phyloP scores from a whole-genome alignment of 768 basidiomycete genomes.

The Mycena alexandri region DNA sequence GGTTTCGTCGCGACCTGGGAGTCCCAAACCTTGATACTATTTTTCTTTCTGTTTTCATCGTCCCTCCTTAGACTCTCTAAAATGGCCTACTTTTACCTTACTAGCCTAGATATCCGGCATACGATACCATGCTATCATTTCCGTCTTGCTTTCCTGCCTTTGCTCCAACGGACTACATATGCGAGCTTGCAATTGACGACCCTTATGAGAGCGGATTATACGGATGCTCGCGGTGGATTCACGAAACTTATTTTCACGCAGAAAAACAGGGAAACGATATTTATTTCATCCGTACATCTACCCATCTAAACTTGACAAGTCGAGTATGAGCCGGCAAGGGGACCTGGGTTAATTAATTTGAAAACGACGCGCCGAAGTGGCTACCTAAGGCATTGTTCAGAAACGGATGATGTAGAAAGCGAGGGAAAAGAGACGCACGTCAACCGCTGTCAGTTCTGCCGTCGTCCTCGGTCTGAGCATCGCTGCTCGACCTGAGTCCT shows the following conservation, averaged over 20 bases:
- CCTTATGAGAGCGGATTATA: too few relatives aligned
- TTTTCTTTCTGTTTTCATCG: conserved; percentile 15
- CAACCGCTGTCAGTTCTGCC: background rate
- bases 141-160: conserved; percentile 22
- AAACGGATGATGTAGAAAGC: background rate
- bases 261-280: background rate
- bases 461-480: too few relatives aligned
- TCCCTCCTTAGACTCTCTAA: conserved; percentile 32
- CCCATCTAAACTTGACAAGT: conserved; percentile 19
- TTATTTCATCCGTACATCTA: conserved; percentile 24
- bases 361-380: conserved; percentile 4
- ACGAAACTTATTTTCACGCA: too few relatives aligned
- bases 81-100: conserved; percentile 30
- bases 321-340: conserved; percentile 8
- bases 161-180: conserved; percentile 26
- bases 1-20: conserved; percentile 50
- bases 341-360: conserved; percentile 37
- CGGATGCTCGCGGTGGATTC: too few relatives aligned
- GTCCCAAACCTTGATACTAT: conserved; percentile 47
- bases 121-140: conserved; percentile 37
- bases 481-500: too few relatives aligned
- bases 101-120: conserved; percentile 33
- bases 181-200: background rate
- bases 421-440: background rate
- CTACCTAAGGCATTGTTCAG: background rate